Base-by-base conservation (phyloP, 2,329 filamentous ascomycete genomes). In the Sporothrix inflata region DNA sequence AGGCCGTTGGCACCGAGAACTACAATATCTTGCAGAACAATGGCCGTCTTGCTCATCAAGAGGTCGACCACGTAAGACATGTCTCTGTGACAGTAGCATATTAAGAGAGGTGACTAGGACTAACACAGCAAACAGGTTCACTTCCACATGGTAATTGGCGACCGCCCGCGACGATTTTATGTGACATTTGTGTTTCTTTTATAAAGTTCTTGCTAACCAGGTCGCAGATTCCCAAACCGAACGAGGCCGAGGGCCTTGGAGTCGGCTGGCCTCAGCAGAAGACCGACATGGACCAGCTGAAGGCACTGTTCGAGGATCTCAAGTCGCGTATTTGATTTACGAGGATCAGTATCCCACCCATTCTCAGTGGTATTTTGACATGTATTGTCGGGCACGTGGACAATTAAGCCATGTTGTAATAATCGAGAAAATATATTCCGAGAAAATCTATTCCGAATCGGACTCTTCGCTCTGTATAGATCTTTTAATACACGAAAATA, bases 1-100 rank as follows among this genome's bases (percentile, higher is more conserved):
- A 85, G 24, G 95, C 94, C 38, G 90, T 89, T 4, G 93, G 93
- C 49, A 90, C 92, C 4, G 84, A 85, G 69, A 88, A 98, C 81
- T 99, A 94, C 86, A 99, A 99, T 79, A 88, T 99, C 66, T 85
- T 99, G 73, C 96, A 99, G 84, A 99, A 99, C 84, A 99, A 99
- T 79, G 96, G 96, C 69, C 86, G 88, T 27, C 88, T 95, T 78
- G 96, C 96, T 21, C 96, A 99, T 82, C 96, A 98, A 84, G 86
- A 92, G 75, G 95, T 99, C 74, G 92, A 94, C 76, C 96, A 99
- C 84, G 95, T 96, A 84, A 83, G 89, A 84, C 68, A 53, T 71
- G 2, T 30, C 68, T 24, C n/a, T 38, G 40, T 4, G 11, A 27
- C 49, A 27, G 49, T 24, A 11, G 11, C 19, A 27, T 14, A 65